Evolutionary conservation across 371 early-diverging fungal genomes (phyloP), one percentile per base, ranked within the genome.

Genomic region (Actinomortierella wolfii): DNA sequence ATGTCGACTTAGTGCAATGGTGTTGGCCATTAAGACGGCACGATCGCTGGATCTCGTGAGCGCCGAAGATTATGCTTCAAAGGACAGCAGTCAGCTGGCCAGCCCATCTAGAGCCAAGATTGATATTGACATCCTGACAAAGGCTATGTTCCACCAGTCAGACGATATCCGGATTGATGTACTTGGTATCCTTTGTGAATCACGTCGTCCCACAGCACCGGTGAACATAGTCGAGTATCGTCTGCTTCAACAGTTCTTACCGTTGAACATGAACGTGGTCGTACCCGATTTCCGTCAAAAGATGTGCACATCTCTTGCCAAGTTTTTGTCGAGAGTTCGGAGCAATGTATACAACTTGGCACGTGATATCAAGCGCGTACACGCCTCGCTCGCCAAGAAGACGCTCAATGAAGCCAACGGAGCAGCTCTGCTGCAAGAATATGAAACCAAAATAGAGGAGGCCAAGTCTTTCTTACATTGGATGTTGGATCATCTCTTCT

Each of bases 201-300:
- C 92, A 0, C 80, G 86, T 40, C 86, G 89, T 39, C 80, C 85
- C 3, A 85, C 88, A 0, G 80, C 86, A 8, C 81, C 81, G n/a
- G 78, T 89, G 5, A 83, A 83, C 7, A 56, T 60, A 11, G 68
- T 76, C 18, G 92, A 93, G 60, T 57, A 83, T 26, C 78, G 80
- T 1, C 75, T 90, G 60, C 46, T 92, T 8, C 78, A 79, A 46
- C 64, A 78, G 24, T 86, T 90, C 45, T 69, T 92, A 11, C 83
- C 85, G 0, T 81, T 88, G 23, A 89, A 90, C 60, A 67, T 88
- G 77, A 89, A 86, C 57, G 82, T 84, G 4, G 88, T 89, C 5
- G 85, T 86, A 1, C 90, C 93, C 0, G 92, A 92, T 41, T 93
- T 91, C 63, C 86, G 93, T n/a, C 93, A 93, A 64, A 86, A 83